phyloP scores from a whole-genome alignment of 169 alveolate species.

The Cryptosporidium sp. region DNA sequence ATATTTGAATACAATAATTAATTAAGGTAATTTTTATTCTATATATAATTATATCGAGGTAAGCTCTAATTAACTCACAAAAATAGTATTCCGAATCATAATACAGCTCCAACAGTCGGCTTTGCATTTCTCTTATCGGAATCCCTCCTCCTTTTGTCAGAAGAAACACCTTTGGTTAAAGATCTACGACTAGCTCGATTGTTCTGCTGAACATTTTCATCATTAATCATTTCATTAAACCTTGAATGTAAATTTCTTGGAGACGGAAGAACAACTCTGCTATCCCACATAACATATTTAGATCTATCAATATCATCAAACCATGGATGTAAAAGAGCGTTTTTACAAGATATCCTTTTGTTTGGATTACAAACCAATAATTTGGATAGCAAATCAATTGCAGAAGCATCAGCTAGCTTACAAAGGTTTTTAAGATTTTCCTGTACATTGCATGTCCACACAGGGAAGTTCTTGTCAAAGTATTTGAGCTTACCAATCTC shows the following conservation, averaged over 20 bases:
- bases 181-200: conserved; percentile 52
- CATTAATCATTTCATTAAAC: conserved; percentile 37
- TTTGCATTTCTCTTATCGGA: conserved; percentile 57
- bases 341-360: conserved; percentile 77
- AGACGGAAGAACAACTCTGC: conserved; percentile 57
- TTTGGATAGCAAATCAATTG: conserved; percentile 76
- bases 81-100: not conserved
- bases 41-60: not conserved
- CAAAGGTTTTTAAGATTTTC: conserved; percentile 62
- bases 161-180: conserved; percentile 7
- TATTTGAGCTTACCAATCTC: conserved; percentile 71
- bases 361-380: conserved; percentile 77
- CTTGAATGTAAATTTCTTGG: conserved; percentile 7
- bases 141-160: conserved; percentile 71
- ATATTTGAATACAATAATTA: not conserved
- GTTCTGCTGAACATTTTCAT: conserved; percentile 66
- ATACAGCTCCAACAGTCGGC: conserved; percentile 14
- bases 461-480: conserved; percentile 69
- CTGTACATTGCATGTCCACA: conserved; percentile 47
- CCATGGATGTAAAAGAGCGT: conserved; percentile 78
- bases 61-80: not conserved
- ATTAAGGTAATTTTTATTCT: not conserved
- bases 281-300: conserved; percentile 71
- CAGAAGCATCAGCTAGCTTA: conserved; percentile 68
- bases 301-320: conserved; percentile 75